phyloP scores from a whole-genome alignment of 768 basidiomycete genomes.

The Lentinula detonsa region DNA sequence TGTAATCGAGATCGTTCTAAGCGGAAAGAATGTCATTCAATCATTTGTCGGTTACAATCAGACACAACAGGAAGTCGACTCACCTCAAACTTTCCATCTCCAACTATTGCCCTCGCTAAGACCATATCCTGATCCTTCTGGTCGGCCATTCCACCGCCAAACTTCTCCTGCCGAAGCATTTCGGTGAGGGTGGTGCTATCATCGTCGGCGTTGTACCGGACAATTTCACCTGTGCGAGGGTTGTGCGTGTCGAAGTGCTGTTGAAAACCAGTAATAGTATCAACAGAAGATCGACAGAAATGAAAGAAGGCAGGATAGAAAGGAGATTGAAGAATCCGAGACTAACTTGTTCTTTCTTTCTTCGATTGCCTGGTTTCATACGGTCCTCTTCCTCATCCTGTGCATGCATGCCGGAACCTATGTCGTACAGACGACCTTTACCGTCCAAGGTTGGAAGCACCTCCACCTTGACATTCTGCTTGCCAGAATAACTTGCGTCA shows the following conservation, averaged over 20 bases:
- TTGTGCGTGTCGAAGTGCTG: conserved; percentile 82
- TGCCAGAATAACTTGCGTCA: conserved; percentile 29
- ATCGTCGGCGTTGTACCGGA: conserved; percentile 89
- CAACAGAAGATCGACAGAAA: neutral
- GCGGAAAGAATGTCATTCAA: neutral
- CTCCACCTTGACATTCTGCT: conserved; percentile 46
- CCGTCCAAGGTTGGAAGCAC: conserved; percentile 88
- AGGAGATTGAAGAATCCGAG: neutral
- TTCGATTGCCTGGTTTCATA: conserved; percentile 73
- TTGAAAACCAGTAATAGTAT: neutral
- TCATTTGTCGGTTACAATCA: too few relatives aligned
- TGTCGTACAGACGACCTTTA: conserved; percentile 82
- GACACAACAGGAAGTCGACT: conserved; percentile 8
- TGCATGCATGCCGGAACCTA: conserved; percentile 65
- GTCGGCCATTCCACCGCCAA: conserved; percentile 83
- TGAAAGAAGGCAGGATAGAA: neutral
- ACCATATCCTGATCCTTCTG: conserved; percentile 90
- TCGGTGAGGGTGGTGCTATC: conserved; percentile 83
- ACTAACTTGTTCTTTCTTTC: conserved; percentile 67
- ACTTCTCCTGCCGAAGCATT: conserved; percentile 88
- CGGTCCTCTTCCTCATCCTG: conserved; percentile 54
- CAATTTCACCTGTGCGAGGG: conserved; percentile 80
- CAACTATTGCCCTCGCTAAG: conserved; percentile 82
- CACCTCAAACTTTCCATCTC: conserved; percentile 85
- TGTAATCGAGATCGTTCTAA: conserved; percentile 86